Base-by-base conservation (phyloP, 805 yeast genomes). In the Torulaspora quercuum region DNA sequence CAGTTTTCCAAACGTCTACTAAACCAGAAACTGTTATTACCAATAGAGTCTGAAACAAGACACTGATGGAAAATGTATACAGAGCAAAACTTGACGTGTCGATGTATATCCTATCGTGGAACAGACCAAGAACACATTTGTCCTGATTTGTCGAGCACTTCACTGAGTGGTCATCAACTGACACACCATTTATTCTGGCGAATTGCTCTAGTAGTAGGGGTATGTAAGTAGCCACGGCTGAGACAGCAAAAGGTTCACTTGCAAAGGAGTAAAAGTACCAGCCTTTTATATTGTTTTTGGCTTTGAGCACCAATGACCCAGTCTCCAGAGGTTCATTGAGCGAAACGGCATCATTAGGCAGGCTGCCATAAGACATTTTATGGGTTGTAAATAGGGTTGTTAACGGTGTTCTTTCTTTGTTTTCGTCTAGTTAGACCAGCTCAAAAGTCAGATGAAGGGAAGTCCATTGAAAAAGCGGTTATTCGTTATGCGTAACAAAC, bases 201-300 rank as follows among this genome's bases (percentile, higher is more conserved):
- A 79, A 70, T 48, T 79, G 82, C 44, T 83, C 88, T 19, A 83
- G 60, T 5, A 83, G 57, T 11, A 84, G 59, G 0, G 92, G 92
- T 5, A 83, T 80, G 55, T 81, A 84, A 0, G 90, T 82, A 0
- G 89, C 81, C 5, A 84, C 81, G 2, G 82, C 88, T 25, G 85
- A 77, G 6, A 83, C 92, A 3, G 82, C 72, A 52, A 82, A 84
- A 0, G 92, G 92, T 55, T 83, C 94, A 13, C 84, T 76, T 1
- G 89, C 88, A 72, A 83, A 79, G 2, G 80, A 67, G 46, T 77
- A 80, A 5, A 79, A 63, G 52, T 78, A 77, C 89, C 89, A 76
- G 3, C 89, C 90, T 22, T 67, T 47, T 2, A 80, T 66, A 22
- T 59, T 50, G 18, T 57, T 50, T 4, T 70, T 59, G 0, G 75